A percentile compares a stretch with the other conserved stretches of the same genome.
These are phyloP conservation scores for Populus deltoides DNA, from an alignment of 345 rosid species.

Conservation along the genomic window DNA sequence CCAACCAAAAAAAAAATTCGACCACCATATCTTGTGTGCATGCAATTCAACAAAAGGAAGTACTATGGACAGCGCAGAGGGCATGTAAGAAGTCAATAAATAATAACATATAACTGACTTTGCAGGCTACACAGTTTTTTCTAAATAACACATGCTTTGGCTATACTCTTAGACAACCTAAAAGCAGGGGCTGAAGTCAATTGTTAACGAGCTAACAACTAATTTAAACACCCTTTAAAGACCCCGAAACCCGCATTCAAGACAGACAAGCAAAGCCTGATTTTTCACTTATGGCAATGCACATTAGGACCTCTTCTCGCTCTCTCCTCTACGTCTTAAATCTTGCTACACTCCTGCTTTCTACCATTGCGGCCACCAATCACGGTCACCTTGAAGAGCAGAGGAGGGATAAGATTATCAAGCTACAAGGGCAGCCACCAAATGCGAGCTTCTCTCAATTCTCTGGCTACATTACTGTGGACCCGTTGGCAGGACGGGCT, in stretches of 20 bases:
- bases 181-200: conserved; percentile 16
- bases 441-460: conserved; percentile 65
- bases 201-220: not conserved
- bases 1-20: not conserved
- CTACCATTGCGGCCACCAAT: not conserved
- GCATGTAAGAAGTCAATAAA: conserved; percentile 8
- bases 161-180: conserved; percentile 12
- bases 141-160: conserved; percentile 1
- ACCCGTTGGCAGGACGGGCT: conserved; percentile 50
- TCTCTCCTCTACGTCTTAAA: conserved; percentile 6
- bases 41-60: conserved; percentile 18
- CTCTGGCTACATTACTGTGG: conserved; percentile 72
- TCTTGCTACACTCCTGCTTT: conserved; percentile 7
- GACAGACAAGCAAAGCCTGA: not conserved
- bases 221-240: not conserved
- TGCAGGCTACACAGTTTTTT: not conserved
- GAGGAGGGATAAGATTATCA: conserved; percentile 49
- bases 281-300: conserved; percentile 1
- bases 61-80: not conserved
- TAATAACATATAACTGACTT: not conserved
- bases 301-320: conserved; percentile 1
- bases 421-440: conserved; percentile 70
- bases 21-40: not conserved
- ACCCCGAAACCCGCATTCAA: not conserved
- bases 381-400: conserved; percentile 26